A percentile compares a stretch with the other conserved stretches of the same genome.
Evolutionary conservation across 2,329 filamentous ascomycete genomes (phyloP).

Genomic region (Alternaria gansuensis): DNA sequence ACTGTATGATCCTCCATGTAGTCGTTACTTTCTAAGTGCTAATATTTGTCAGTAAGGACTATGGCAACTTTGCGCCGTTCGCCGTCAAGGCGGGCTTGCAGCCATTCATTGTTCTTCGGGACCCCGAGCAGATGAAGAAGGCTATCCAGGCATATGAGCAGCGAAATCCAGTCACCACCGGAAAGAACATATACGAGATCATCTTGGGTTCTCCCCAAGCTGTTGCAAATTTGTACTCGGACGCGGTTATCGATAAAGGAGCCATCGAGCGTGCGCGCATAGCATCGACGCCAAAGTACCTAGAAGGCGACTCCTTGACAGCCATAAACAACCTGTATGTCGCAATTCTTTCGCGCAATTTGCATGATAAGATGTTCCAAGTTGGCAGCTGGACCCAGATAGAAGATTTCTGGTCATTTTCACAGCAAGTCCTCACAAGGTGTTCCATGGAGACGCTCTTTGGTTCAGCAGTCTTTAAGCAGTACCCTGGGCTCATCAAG

Average conservation of each 20-base stretch:
- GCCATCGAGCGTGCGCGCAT: constrained; percentile 15
- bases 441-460: constrained; percentile 39
- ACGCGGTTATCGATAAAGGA: constrained; percentile 3
- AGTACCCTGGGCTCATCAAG: constrained; percentile 36
- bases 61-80: constrained; percentile 37
- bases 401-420: constrained; percentile 45
- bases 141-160: constrained; percentile 26
- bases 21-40: neutral
- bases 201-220: constrained; percentile 25
- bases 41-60: constrained; percentile 33
- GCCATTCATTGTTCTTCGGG: constrained; percentile 35
- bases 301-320: constrained; percentile 26
- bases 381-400: constrained; percentile 41
- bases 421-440: constrained; percentile 39
- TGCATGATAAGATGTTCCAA: constrained; percentile 46
- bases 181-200: constrained; percentile 25
- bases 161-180: constrained; percentile 6
- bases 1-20: constrained; percentile 25
- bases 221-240: constrained; percentile 15
- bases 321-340: constrained; percentile 31
- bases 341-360: constrained; percentile 31
- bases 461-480: constrained; percentile 36
- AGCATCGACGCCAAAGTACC: constrained; percentile 23
- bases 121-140: constrained; percentile 34
- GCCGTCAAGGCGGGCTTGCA: constrained; percentile 31